Evolutionary conservation across 2,329 filamentous ascomycete genomes (phyloP).

Genomic region (Epichloe hybrida): DNA sequence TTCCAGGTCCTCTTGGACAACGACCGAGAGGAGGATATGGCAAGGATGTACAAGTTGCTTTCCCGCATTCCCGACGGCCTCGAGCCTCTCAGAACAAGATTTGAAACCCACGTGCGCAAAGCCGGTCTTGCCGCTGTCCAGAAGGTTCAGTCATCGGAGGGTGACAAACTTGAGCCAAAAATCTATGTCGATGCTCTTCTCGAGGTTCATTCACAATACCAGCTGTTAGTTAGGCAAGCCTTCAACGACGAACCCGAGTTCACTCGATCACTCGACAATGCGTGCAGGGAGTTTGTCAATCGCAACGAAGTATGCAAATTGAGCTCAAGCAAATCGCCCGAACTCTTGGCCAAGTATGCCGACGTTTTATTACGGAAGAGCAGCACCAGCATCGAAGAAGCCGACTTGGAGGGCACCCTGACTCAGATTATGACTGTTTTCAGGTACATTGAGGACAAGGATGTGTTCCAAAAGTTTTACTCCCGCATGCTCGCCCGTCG

Average conservation of each 20-base stretch:
- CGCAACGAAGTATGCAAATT: constrained; percentile 92
- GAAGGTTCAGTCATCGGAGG: constrained; percentile 74
- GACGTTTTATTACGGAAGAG: constrained; percentile 89
- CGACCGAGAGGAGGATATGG: constrained; percentile 89
- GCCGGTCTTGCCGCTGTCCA: constrained; percentile 79
- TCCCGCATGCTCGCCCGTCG: constrained; percentile 92
- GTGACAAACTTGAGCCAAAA: constrained; percentile 87
- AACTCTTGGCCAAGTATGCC: constrained; percentile 88
- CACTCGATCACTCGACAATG: constrained; percentile 88
- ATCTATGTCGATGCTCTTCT: constrained; percentile 91
- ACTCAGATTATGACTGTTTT: constrained; percentile 98
- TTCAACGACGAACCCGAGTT: constrained; percentile 96
- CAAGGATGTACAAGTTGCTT: constrained; percentile 87
- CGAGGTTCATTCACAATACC: constrained; percentile 88
- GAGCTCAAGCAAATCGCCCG: constrained; percentile 85
- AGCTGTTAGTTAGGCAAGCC: constrained; percentile 77
- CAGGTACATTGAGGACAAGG: constrained; percentile 99
- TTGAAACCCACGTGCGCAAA: constrained; percentile 86
- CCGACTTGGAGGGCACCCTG: constrained; percentile 78
- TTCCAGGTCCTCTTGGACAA: constrained; percentile 91
- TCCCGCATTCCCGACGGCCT: constrained; percentile 82
- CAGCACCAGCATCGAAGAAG: constrained; percentile 82
- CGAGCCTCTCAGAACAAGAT: constrained; percentile 73
- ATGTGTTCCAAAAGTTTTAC: constrained; percentile 99
- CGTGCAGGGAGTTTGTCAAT: constrained; percentile 96